Evolutionary conservation across 2,329 filamentous ascomycete species (phyloP), one percentile per base, ranked within the genome.

Genomic region (Xylaria multiplex): DNA sequence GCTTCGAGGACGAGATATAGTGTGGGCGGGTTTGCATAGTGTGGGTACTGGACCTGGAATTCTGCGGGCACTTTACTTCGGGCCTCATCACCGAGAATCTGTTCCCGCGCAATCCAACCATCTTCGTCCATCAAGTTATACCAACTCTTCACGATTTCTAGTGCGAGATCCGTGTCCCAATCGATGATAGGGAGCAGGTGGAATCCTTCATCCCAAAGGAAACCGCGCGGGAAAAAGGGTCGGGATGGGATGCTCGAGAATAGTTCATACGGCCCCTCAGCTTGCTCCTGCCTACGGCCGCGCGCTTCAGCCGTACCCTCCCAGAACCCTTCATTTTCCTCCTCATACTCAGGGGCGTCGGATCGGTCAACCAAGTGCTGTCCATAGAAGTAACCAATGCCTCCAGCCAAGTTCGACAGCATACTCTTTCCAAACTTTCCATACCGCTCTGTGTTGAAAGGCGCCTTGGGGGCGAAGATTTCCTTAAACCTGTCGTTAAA

Each of bases 141-240:
- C 96, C 96, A 99, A 79, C 93, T 97, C 81, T 91, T 92, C 68
- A 98, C 87, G 70, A 99, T 93, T 69, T 97, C 93, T 35, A 91
- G 82, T 2, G 92, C 90, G 58, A 98, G 85, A 75, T 97, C 94
- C 59, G 93, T 88, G 77, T 99, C 96, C 92, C 94, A 99, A 71
- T 99, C 95, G 22, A 93, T 86, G 60, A 99, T 90, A 1, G 94
- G 94, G 54, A 97, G 83, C 42, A 99, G 83, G 75, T 99, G 96
- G 80, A 98, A 99, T 0, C 96, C 96, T 78, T 99, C 96, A 74
- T 99, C 96, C 96, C 96, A 99, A 3, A 98, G 84, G 78, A 99
- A 99, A 0, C 96, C 96, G 67, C 96, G 87, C 1, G 96, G 96
- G 80, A 99, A 99, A 83, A 99, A 99, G 0, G 96, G 92, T 4